phyloP scores from a whole-genome alignment of 331 rosid species.

The Acacia pycnantha region DNA sequence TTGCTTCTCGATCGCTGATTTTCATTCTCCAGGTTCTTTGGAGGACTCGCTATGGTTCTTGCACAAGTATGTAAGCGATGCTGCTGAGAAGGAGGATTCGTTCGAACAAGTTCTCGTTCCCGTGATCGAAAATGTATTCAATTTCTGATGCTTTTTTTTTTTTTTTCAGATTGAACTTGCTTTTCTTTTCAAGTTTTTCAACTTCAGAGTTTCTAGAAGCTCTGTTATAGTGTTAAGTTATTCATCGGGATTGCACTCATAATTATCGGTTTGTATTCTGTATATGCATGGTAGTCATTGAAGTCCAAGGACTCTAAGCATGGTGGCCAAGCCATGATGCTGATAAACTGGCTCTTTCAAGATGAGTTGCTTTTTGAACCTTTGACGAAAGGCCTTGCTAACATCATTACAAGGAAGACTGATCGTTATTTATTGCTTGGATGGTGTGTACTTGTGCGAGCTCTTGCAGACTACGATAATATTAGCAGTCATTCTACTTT shows the following conservation, averaged over 20 bases:
- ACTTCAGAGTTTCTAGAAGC: neutral
- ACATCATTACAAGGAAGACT: constrained; percentile 46
- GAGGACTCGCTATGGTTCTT: constrained; percentile 74
- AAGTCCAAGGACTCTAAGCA: constrained; percentile 60
- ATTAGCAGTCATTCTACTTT: constrained; percentile 40
- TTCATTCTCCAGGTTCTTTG: constrained; percentile 42
- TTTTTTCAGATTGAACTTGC: neutral
- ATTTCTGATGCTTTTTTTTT: neutral
- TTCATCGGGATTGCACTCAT: neutral
- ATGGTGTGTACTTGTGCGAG: constrained; percentile 80
- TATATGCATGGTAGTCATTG: constrained; percentile 44
- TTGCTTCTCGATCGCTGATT: neutral
- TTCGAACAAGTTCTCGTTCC: constrained; percentile 65
- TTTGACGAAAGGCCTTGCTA: constrained; percentile 51
- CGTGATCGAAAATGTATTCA: constrained; percentile 61
- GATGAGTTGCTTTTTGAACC: constrained; percentile 58
- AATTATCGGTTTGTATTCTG: neutral
- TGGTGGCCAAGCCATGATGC: constrained; percentile 61
- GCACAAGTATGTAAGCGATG: constrained; percentile 63
- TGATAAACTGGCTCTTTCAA: constrained; percentile 82
- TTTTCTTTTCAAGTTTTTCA: neutral
- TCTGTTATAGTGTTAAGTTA: neutral
- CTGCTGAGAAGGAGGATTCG: constrained; percentile 41
- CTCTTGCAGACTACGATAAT: constrained; percentile 53
- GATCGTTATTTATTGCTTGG: constrained; percentile 75